Base-by-base conservation (phyloP, 805 yeast genomes). In the Cyberlindnera mycetangii region DNA sequence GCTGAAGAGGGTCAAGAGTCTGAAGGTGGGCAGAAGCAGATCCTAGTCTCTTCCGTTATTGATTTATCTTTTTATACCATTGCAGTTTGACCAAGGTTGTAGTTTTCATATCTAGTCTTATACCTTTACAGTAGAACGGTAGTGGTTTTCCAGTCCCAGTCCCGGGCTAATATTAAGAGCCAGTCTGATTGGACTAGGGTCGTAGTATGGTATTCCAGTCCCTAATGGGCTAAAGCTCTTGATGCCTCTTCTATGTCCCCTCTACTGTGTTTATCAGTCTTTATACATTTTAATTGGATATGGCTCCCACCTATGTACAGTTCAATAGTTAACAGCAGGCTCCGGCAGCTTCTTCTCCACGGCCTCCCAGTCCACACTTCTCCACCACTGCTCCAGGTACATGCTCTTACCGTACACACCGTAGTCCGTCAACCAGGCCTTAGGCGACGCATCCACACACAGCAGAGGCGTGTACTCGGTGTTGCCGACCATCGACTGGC, bases 1-100 rank as follows among this genome's bases (percentile, higher is more conserved):
- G 50, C 69, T 90, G 59, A 81, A 84, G 59, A 82, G 97, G 62
- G 97, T 90, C 36, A 88, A 85, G 67, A 87, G 95, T 70, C 75
- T 90, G 68, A 87, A 87, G 65, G 96, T 88, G 33, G 80, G 86
- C 8, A 66, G 74, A 56, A 69, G 49, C 41, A 46, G 44, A 42
- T 46, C 49, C 11, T 44, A n/a, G n/a, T n/a, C n/a, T n/a, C n/a
- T n/a, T n/a, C n/a, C n/a, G n/a, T n/a, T n/a, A n/a, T n/a, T n/a
- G n/a, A n/a, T n/a, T n/a, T n/a, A n/a, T n/a, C n/a, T n/a, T n/a
- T n/a, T n/a, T n/a, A n/a, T n/a, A n/a, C n/a, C n/a, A n/a, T n/a
- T n/a, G n/a, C n/a, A n/a, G n/a, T n/a, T n/a, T n/a, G n/a, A n/a
- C n/a, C n/a, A n/a, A n/a, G n/a, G n/a, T n/a, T n/a, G n/a, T n/a